Evolutionary conservation across 1,284 basidiomycete genomes (phyloP).

Genomic region (Microbotryum silenes-acaulis): DNA sequence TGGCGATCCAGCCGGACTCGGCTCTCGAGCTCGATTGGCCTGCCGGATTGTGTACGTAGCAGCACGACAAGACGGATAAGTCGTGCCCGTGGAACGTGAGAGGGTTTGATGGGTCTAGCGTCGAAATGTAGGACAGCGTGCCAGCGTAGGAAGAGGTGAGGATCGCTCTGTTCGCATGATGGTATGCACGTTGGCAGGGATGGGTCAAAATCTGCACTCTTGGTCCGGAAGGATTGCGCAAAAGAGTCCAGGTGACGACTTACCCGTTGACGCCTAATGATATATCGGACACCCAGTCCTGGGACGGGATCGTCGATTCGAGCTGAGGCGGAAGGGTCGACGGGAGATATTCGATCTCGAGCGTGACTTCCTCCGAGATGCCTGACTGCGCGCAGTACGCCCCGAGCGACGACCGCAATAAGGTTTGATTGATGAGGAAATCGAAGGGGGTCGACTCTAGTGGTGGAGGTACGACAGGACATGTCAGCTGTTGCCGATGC

Average conservation of each 20-base stretch:
- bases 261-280: slow-evolving; percentile 63
- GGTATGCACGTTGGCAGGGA: no score
- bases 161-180: slow-evolving; percentile 30
- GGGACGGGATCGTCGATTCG: slow-evolving; percentile 69
- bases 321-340: slow-evolving; percentile 82
- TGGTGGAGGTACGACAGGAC: neutral
- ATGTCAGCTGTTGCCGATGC: no score
- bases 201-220: neutral
- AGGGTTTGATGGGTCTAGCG: slow-evolving; percentile 29
- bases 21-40: slow-evolving; percentile 28
- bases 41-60: slow-evolving; percentile 49
- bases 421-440: slow-evolving; percentile 76
- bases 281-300: slow-evolving; percentile 89
- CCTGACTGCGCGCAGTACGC: slow-evolving; percentile 71
- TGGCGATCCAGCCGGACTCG: slow-evolving; percentile 52
- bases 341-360: slow-evolving; percentile 91
- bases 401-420: slow-evolving; percentile 64
- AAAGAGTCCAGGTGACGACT: slow-evolving; percentile 36
- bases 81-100: slow-evolving; percentile 50
- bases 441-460: slow-evolving; percentile 73
- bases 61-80: slow-evolving; percentile 66
- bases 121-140: slow-evolving; percentile 36
- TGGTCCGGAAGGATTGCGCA: neutral
- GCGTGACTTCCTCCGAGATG: slow-evolving; percentile 57
- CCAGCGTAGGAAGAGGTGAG: slow-evolving; percentile 41